Evolutionary conservation across 225 moss, liverwort and hornwort genomes (phyloP).

Genomic region (Physcomitrellopsis africana): DNA sequence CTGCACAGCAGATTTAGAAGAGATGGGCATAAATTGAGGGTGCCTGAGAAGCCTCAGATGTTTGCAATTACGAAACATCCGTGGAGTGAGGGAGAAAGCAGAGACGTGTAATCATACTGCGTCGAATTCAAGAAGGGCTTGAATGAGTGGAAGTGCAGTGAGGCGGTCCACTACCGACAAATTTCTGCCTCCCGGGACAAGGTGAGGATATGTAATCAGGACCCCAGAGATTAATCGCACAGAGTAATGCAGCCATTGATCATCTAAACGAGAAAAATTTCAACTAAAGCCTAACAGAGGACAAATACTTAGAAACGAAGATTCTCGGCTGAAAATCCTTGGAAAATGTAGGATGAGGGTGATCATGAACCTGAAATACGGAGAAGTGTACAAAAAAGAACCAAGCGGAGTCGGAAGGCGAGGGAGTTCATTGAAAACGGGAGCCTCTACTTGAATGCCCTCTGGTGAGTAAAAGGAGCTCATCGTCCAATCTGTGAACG

Average conservation of each 20-base stretch:
- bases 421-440: conserved; percentile 63
- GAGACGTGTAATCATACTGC: conserved; percentile 59
- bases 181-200: conserved; percentile 41
- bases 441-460: conserved; percentile 70
- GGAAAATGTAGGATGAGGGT: background rate
- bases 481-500: conserved; percentile 74
- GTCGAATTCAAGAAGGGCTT: conserved; percentile 74
- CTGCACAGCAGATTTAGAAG: conserved; percentile 15
- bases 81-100: conserved; percentile 44
- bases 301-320: no score
- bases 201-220: no score
- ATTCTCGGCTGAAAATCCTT: no score
- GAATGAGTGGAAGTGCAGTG: conserved; percentile 65
- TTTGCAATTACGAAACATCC: conserved; percentile 35
- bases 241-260: no score
- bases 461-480: conserved; percentile 73
- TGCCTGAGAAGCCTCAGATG: conserved; percentile 37
- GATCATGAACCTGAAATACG: conserved; percentile 61
- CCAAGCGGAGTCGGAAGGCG: conserved; percentile 66
- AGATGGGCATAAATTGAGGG: conserved; percentile 34
- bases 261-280: no score
- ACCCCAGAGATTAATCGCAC: no score
- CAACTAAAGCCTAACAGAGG: no score
- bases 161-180: conserved; percentile 67
- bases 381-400: conserved; percentile 71